phyloP scores from a whole-genome alignment of 2,329 filamentous ascomycete genomes.

The Aspergillus eucalypticola region DNA sequence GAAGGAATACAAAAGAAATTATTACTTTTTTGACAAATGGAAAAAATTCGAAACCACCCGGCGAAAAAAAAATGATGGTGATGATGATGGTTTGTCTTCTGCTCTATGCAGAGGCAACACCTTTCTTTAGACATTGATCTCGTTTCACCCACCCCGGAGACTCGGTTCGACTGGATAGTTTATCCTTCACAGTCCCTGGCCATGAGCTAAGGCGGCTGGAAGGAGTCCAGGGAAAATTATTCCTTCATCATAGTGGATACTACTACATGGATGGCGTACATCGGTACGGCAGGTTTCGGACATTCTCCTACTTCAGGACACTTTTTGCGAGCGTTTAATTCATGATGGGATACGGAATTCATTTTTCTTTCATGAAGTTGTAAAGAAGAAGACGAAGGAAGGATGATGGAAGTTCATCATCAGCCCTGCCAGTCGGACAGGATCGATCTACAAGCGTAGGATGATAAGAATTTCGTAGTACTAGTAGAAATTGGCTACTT shows the following conservation, averaged over 20 bases:
- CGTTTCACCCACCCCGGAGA: background rate
- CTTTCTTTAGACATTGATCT: constrained; percentile 7
- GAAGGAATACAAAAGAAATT: constrained; percentile 31
- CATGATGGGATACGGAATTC: constrained; percentile 21
- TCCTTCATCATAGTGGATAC: background rate
- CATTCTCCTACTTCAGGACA: constrained; percentile 17
- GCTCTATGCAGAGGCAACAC: background rate
- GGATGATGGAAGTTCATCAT: background rate
- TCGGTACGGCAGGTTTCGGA: constrained; percentile 5
- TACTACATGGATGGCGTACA: constrained; percentile 1
- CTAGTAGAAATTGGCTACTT: background rate
- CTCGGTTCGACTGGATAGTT: background rate
- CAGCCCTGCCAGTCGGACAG: too few relatives aligned
- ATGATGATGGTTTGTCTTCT: background rate
- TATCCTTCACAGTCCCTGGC: background rate
- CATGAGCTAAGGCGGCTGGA: background rate
- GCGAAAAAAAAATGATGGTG: constrained; percentile 9
- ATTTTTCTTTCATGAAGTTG: constrained; percentile 10
- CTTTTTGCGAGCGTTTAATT: constrained; percentile 17
- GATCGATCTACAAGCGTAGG: too few relatives aligned
- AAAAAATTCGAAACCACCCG: constrained; percentile 16
- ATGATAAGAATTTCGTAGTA: background rate
- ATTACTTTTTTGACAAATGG: constrained; percentile 19
- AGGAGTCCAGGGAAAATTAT: background rate
- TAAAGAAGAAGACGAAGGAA: background rate